phyloP scores from a whole-genome alignment of 176 grass and related monocot species.

The Triticum urartu region DNA sequence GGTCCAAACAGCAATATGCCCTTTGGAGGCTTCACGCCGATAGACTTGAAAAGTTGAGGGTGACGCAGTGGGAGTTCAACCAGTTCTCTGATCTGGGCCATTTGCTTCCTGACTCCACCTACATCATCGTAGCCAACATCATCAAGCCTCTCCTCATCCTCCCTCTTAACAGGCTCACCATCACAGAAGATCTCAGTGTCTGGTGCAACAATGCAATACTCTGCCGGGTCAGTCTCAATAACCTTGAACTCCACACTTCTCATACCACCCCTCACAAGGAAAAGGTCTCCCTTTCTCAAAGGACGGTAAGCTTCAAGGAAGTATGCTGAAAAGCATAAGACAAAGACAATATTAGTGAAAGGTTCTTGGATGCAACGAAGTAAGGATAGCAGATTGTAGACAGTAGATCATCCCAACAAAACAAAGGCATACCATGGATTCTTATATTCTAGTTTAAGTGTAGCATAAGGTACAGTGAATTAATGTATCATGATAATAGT shows the following conservation, averaged over 20 bases:
- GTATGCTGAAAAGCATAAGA: slow-evolving; percentile 54
- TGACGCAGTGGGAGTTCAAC: slow-evolving; percentile 63
- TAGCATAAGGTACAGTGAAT: neutral
- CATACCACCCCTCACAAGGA: slow-evolving; percentile 86
- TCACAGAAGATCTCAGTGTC: slow-evolving; percentile 91
- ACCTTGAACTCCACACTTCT: slow-evolving; percentile 89
- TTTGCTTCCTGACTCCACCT: slow-evolving; percentile 82
- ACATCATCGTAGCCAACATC: slow-evolving; percentile 88
- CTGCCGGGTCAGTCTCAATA: slow-evolving; percentile 71
- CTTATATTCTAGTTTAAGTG: neutral
- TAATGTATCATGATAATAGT: no score
- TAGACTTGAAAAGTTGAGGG: slow-evolving; percentile 61
- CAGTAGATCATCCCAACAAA: neutral
- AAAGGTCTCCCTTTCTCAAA: slow-evolving; percentile 75
- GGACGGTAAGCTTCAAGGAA: slow-evolving; percentile 85
- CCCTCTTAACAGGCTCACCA: slow-evolving; percentile 81
- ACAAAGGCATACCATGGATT: neutral
- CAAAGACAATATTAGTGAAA: neutral
- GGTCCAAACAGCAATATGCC: slow-evolving; percentile 77
- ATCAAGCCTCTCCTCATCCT: slow-evolving; percentile 80
- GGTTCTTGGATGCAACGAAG: neutral
- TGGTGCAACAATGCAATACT: slow-evolving; percentile 81
- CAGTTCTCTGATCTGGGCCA: slow-evolving; percentile 81
- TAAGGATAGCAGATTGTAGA: neutral
- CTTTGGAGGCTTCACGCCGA: slow-evolving; percentile 85